Conservation (phyloP, 139 green algal species). For the Coelastrella sp. region DNA sequence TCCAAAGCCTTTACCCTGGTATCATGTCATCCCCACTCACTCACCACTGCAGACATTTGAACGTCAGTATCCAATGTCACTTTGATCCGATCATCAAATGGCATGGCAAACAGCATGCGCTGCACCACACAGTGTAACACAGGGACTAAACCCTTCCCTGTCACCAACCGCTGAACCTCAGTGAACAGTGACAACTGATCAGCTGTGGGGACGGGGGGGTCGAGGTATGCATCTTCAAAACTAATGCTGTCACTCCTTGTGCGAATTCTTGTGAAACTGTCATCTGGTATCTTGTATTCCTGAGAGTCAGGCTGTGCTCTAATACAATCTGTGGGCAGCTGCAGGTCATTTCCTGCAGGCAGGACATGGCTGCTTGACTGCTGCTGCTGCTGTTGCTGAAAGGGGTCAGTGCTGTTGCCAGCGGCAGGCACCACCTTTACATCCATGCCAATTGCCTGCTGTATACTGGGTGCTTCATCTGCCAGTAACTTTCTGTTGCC, state of each 20-base stretch:
- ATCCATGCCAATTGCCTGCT: background rate
- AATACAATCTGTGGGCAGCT: background rate
- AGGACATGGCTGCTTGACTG: constrained; percentile 4
- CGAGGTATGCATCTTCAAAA: constrained; percentile 39
- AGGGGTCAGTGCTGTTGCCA: background rate
- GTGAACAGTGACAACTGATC: constrained; percentile 47
- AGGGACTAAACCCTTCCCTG: constrained; percentile 18
- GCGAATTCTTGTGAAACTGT: background rate
- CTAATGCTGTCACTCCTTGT: background rate
- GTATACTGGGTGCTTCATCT: background rate
- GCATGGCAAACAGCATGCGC: constrained; percentile 43
- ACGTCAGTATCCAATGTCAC: constrained; percentile 47
- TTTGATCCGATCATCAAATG: constrained; percentile 25
- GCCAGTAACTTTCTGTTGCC: background rate
- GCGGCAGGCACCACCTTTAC: background rate
- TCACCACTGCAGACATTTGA: background rate
- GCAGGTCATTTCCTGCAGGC: background rate
- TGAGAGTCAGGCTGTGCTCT: background rate
- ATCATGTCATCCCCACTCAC: background rate
- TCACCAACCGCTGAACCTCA: constrained; percentile 40
- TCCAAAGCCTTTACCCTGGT: too few relatives aligned
- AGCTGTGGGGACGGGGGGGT: constrained; percentile 1
- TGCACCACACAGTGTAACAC: constrained; percentile 38
- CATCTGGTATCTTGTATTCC: background rate
- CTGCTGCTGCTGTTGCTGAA: constrained; percentile 40